Conservation (phyloP, 805 yeast species). For the Helenozyma rhizophorensis region DNA sequence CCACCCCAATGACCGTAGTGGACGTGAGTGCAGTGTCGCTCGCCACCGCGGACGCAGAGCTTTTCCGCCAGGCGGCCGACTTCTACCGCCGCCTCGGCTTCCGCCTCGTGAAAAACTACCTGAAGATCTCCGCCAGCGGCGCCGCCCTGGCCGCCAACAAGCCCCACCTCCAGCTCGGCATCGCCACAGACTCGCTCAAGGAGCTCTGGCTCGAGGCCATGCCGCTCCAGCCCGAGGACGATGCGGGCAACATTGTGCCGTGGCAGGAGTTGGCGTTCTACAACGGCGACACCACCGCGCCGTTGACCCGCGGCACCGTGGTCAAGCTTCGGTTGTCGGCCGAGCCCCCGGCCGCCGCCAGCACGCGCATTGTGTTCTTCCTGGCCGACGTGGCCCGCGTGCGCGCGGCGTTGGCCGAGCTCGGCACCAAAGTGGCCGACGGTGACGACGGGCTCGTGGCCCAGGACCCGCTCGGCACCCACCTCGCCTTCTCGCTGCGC, state of each 20-base stretch:
- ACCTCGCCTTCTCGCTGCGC: conserved; percentile 21
- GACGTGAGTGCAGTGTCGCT: conserved; percentile 57
- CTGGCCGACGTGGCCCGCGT: conserved; percentile 24
- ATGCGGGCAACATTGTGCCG: conserved; percentile 31
- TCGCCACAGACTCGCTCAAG: conserved; percentile 59
- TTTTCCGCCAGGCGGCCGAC: conserved; percentile 44
- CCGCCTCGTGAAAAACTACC: conserved; percentile 52
- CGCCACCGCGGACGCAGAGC: conserved; percentile 47
- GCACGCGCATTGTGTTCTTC: conserved; percentile 26
- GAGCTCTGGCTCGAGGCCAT: conserved; percentile 74
- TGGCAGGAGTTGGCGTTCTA: conserved; percentile 39
- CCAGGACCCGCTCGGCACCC: conserved; percentile 35
- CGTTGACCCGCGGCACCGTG: conserved; percentile 24
- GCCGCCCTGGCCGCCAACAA: conserved; percentile 18
- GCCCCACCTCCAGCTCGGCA: conserved; percentile 41
- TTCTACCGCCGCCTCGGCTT: conserved; percentile 65
- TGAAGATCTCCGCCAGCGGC: conserved; percentile 44
- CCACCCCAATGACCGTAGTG: conserved; percentile 10
- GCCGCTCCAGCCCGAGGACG: conserved; percentile 43
- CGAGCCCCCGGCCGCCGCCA: conserved; percentile 5
- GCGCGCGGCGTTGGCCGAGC: conserved; percentile 14
- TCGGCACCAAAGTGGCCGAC: conserved; percentile 4
- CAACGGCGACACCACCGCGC: conserved; percentile 31
- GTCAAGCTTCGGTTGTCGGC: conserved; percentile 33
- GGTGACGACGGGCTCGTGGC: conserved; percentile 7